These are phyloP conservation scores for Aspergillus carlsbadensis DNA, from an alignment of 495 filamentous ascomycete genomes.

Conservation along the genomic window DNA sequence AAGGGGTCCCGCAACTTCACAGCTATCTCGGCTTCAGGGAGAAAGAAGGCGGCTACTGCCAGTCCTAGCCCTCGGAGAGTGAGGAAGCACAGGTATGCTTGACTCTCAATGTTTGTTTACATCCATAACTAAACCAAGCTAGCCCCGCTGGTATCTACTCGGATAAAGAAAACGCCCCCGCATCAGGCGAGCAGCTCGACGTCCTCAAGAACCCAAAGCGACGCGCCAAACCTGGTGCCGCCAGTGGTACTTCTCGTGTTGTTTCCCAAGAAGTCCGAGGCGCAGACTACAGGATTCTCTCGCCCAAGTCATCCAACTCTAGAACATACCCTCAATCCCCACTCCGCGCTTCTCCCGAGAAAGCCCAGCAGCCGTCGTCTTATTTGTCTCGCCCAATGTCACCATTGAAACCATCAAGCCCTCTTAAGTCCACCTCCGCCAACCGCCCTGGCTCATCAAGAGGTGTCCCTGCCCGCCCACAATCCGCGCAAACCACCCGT, in stretches of 20 bases:
- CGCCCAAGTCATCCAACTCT: constrained; percentile 79
- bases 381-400: constrained; percentile 53
- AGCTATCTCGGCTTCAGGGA: constrained; percentile 28
- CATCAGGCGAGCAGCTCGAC: constrained; percentile 35
- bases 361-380: constrained; percentile 45
- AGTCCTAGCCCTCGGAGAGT: constrained; percentile 36
- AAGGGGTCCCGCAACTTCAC: constrained; percentile 32
- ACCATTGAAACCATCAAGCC: constrained; percentile 52
- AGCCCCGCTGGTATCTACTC: constrained; percentile 64
- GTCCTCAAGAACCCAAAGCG: constrained; percentile 60
- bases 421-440: constrained; percentile 46
- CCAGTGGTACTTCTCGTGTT: constrained; percentile 44
- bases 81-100: constrained; percentile 64
- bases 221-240: constrained; percentile 43
- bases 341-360: constrained; percentile 43
- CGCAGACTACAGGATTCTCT: constrained; percentile 61
- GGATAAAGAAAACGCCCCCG: constrained; percentile 77
- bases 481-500: constrained; percentile 32
- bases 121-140: constrained; percentile 11
- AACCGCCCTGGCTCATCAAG: constrained; percentile 26
- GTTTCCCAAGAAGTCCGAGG: constrained; percentile 48
- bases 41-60: constrained; percentile 26
- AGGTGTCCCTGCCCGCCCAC: constrained; percentile 14
- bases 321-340: constrained; percentile 63
- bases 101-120: background rate